A percentile compares a stretch with the other conserved stretches of the same genome.
phyloP scores from a whole-genome alignment of 352 stramenopile species.

The Pythium scleroteichum region DNA sequence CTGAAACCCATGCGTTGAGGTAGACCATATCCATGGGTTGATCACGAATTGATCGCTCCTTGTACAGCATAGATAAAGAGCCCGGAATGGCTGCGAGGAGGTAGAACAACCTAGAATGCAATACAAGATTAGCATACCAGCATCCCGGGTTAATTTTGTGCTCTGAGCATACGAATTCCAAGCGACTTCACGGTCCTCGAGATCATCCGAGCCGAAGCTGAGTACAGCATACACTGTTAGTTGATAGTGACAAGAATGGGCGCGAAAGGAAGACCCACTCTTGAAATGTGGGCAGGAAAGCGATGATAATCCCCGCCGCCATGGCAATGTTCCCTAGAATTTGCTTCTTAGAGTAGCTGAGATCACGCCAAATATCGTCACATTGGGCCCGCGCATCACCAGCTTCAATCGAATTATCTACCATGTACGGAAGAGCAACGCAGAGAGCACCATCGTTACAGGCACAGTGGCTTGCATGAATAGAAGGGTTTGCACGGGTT shows the following conservation, averaged over 20 bases:
- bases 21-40: conserved; percentile 89
- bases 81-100: conserved; percentile 74
- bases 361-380: background rate
- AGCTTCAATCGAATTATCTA: conserved; percentile 11
- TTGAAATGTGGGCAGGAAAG: conserved; percentile 71
- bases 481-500: conserved; percentile 81
- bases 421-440: conserved; percentile 54
- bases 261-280: conserved; percentile 42
- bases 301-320: conserved; percentile 64
- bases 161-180: conserved; percentile 69
- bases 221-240: conserved; percentile 1
- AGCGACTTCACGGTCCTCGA: conserved; percentile 70
- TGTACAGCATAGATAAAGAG: conserved; percentile 86
- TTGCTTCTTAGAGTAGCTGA: conserved; percentile 73
- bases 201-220: conserved; percentile 61
- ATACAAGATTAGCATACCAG: background rate
- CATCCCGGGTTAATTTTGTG: background rate
- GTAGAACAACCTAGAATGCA: conserved; percentile 53
- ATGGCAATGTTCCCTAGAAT: conserved; percentile 74
- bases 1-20: conserved; percentile 83
- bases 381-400: background rate
- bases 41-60: conserved; percentile 76
- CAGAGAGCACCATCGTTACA: conserved; percentile 61
- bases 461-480: conserved; percentile 87
- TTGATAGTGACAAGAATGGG: background rate